Conservation (phyloP, 129 eudicot genomes). For the Flaveria sonorensis region DNA sequence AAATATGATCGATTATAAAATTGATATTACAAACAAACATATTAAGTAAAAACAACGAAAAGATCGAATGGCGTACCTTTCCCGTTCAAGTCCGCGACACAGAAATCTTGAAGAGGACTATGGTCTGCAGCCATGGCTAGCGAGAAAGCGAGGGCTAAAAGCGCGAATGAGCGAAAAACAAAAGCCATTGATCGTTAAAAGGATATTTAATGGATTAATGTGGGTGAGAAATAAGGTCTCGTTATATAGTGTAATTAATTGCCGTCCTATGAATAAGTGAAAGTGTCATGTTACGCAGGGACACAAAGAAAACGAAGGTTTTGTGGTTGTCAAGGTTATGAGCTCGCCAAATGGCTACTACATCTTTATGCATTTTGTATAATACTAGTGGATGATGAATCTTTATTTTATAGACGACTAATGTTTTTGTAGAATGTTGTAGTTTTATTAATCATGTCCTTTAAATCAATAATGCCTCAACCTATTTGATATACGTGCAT, state of each 20-base stretch:
- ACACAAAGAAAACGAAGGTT: not conserved
- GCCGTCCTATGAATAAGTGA: slow-evolving; percentile 24
- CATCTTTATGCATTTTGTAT: not conserved
- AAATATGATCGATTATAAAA: not conserved
- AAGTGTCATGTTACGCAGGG: not conserved
- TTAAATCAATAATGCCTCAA: too few species aligned
- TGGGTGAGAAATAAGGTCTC: not conserved
- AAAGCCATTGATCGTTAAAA: slow-evolving; percentile 33
- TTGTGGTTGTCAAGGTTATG: not conserved
- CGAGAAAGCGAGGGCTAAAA: slow-evolving; percentile 27
- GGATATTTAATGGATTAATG: not conserved
- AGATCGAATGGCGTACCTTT: slow-evolving; percentile 18
- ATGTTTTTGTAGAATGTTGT: too few species aligned
- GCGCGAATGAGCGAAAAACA: slow-evolving; percentile 14
- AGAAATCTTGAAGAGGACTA: slow-evolving; percentile 48
- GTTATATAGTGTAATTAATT: not conserved
- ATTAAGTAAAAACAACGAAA: not conserved
- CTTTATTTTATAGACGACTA: too few species aligned
- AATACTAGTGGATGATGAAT: not conserved
- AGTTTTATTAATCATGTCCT: too few species aligned
- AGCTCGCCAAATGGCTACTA: not conserved
- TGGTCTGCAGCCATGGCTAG: slow-evolving; percentile 29
- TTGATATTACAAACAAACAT: not conserved
- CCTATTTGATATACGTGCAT: too few species aligned
- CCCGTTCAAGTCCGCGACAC: slow-evolving; percentile 36